These are phyloP conservation scores for Amanita exitialis DNA, from an alignment of 768 basidiomycete species.

Conservation along the genomic window DNA sequence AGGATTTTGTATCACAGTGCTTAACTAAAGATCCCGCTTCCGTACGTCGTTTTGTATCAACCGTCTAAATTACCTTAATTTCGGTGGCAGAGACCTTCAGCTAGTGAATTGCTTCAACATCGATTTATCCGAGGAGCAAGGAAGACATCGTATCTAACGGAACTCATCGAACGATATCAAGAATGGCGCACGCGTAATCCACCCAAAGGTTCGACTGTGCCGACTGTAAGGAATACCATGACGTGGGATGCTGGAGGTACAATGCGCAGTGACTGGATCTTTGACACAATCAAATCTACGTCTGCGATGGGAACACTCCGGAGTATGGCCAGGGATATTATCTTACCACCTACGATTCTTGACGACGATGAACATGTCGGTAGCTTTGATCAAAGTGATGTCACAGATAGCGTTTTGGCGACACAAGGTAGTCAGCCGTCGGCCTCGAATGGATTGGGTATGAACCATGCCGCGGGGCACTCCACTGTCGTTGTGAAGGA, in stretches of 20 bases:
- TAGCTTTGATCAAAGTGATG: conserved; percentile 35
- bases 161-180: conserved; percentile 82
- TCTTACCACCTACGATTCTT: conserved; percentile 31
- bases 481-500: conserved; percentile 65
- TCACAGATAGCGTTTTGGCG: conserved; percentile 49
- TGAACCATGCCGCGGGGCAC: conserved; percentile 46
- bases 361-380: conserved; percentile 57
- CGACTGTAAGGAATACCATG: conserved; percentile 45
- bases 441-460: conserved; percentile 28
- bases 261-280: conserved; percentile 91
- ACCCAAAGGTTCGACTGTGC: conserved; percentile 40
- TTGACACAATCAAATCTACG: conserved; percentile 72
- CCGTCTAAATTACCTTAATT: conserved; percentile 5
- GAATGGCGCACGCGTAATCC: conserved; percentile 62
- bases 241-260: conserved; percentile 69
- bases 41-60: conserved; percentile 32
- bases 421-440: conserved; percentile 55
- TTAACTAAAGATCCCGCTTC: conserved; percentile 84
- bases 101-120: conserved; percentile 89
- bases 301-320: conserved; percentile 73
- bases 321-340: conserved; percentile 59
- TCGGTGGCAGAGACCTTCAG: conserved; percentile 63
- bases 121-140: conserved; percentile 82
- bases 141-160: conserved; percentile 74
- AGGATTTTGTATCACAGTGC: conserved; percentile 86